Evolutionary conservation across 164 flowering plant species (phyloP), one percentile per base, ranked within the genome.

Genomic region (Buxus sempervirens): DNA sequence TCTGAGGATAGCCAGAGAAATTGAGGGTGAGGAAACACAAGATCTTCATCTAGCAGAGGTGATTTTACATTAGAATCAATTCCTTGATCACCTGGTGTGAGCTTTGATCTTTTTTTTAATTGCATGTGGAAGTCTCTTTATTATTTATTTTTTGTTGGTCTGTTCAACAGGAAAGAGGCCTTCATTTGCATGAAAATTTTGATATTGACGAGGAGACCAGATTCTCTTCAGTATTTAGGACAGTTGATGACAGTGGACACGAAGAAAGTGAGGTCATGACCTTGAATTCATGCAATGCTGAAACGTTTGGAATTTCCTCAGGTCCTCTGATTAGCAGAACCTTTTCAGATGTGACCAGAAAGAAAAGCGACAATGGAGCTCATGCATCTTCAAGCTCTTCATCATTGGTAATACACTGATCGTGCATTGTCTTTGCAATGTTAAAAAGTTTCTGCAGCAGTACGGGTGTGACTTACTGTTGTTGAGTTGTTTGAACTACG

Each of bases 1-100:
- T 36, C 23, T 61, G 49, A 84, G 96, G 75, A 83, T 93, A 75
- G 99, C 99, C 0, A 87, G 89, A 79, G 99, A 96, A 82, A 96
- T 96, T 78, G 96, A 93, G 82, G 91, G 93, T 23, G 97, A 96
- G 84, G 96, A 84, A 6, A 96, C 99, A 51, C 77, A 75, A 62
- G 98, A 96, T 83, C 83, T 86, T 74, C 99, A 96, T 82, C 73
- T 91, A 72, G 96, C 97, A 61, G 99, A 96, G 96, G 99, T 91
- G 66, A 69, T 66, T 2, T 61, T 71, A 24, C 59, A 12, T 23
- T 69, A 41, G 1, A 54, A 28, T 69, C 21, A 16, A 59, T n/a
- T 21, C 10, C 23, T 38, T 67, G 5, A 54, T 58, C 51, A 64
- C 59, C 41, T 18, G 20, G 60, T 13, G 4, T 32, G 25, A 45